Percentiles rank a stretch among this genome's conserved stretches.
Conservation (phyloP, 2,329 filamentous ascomycete species). For the Fusarium zealandicum region DNA sequence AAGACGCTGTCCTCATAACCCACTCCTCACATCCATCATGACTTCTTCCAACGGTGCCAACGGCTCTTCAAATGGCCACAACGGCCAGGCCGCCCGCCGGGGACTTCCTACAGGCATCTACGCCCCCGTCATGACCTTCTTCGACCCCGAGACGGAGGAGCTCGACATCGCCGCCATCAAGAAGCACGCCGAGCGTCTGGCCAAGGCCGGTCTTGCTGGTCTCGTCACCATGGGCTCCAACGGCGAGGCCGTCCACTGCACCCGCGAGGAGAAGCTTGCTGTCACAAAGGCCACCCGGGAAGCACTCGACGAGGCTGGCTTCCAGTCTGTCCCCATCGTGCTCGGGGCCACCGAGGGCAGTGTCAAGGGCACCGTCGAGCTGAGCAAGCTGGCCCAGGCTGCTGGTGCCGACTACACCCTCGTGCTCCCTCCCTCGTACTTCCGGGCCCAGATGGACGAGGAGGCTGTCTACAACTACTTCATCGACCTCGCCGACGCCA, state of each 20-base stretch:
- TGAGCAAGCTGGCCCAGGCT: conserved; percentile 69
- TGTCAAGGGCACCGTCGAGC: conserved; percentile 79
- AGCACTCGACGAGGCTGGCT: conserved; percentile 82
- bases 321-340: conserved; percentile 77
- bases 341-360: conserved; percentile 83
- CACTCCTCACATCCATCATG: conserved; percentile 32
- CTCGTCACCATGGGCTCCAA: conserved; percentile 91
- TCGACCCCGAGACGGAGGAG: conserved; percentile 82
- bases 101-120: conserved; percentile 84
- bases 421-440: conserved; percentile 83
- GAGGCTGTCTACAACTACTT: conserved; percentile 77
- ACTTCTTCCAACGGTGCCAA: conserved; percentile 37
- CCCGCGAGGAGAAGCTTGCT: conserved; percentile 75
- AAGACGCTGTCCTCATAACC: neutral
- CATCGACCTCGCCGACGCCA: conserved; percentile 75
- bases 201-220: conserved; percentile 78
- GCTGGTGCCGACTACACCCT: conserved; percentile 83
- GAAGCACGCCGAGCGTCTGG: conserved; percentile 80
- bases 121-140: conserved; percentile 90
- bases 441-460: conserved; percentile 78
- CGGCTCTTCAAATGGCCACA: conserved; percentile 34
- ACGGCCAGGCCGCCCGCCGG: conserved; percentile 47
- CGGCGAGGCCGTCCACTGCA: conserved; percentile 87
- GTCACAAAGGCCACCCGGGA: conserved; percentile 81
- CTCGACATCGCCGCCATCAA: conserved; percentile 82